Conservation (phyloP, 768 basidiomycete species). For the Suillus clintonianus region DNA sequence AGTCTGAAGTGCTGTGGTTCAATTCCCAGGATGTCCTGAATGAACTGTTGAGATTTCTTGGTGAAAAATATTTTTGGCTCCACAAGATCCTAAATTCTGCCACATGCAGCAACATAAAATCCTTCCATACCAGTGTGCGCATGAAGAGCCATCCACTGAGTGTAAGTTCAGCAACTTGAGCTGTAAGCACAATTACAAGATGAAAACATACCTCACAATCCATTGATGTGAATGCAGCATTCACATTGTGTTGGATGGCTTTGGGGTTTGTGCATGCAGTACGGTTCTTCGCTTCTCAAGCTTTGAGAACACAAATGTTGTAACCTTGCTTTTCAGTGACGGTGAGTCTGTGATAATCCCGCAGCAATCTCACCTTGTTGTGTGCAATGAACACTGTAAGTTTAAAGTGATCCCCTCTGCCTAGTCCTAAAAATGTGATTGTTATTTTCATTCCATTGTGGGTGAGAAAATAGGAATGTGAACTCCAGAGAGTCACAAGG, state of each 20-base stretch:
- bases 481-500: no score
- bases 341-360: not conserved
- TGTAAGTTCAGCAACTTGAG: not conserved
- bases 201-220: slow-evolving; percentile 4
- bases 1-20: slow-evolving; percentile 3
- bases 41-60: slow-evolving; percentile 7
- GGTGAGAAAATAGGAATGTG: no score
- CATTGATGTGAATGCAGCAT: slow-evolving; percentile 1
- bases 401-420: not conserved
- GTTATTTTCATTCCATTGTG: no score
- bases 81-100: not conserved
- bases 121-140: slow-evolving; percentile 7
- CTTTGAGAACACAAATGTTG: not conserved
- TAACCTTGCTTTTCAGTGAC: not conserved
- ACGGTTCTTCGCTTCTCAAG: not conserved
- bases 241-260: not conserved
- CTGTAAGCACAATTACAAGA: no score
- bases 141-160: slow-evolving; percentile 9
- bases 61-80: slow-evolving; percentile 10
- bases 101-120: slow-evolving; percentile 4
- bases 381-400: not conserved
- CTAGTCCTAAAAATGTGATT: not conserved
- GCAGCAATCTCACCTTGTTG: not conserved
- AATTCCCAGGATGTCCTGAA: not conserved
- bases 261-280: slow-evolving; percentile 1